Conservation (phyloP, 495 filamentous ascomycete genomes). For the Penicillium pulvis region DNA sequence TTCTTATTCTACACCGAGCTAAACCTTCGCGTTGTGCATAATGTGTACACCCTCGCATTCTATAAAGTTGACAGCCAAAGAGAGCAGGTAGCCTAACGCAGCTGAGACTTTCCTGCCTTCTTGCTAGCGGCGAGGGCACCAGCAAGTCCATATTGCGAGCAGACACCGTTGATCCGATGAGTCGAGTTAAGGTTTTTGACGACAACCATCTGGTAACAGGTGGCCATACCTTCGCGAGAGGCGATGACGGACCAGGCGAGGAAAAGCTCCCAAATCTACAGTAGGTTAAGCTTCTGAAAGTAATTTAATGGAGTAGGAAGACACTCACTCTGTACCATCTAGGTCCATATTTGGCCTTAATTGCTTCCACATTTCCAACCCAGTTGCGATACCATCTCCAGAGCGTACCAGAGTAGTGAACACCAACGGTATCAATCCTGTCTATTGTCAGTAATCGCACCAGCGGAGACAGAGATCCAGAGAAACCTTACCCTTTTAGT, state of each 20-base stretch:
- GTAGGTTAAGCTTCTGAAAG: constrained; percentile 3
- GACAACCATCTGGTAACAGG: constrained; percentile 35
- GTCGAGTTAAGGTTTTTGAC: constrained; percentile 37
- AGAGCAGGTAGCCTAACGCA: too few relatives aligned
- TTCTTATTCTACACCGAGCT: too few relatives aligned
- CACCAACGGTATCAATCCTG: constrained; percentile 54
- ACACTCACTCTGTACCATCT: constrained; percentile 54
- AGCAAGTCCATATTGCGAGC: constrained; percentile 27
- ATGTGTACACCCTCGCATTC: too few relatives aligned
- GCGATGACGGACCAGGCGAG: constrained; percentile 35
- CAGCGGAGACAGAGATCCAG: too few relatives aligned
- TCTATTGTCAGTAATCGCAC: background rate
- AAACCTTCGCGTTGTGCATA: too few relatives aligned
- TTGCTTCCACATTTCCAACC: constrained; percentile 52
- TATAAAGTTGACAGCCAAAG: too few relatives aligned
- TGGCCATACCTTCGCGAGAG: constrained; percentile 32
- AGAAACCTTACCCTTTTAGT: constrained; percentile 38
- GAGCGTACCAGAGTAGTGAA: constrained; percentile 57
- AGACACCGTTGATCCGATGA: constrained; percentile 29
- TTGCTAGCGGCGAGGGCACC: constrained; percentile 27
- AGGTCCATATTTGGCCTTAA: constrained; percentile 53
- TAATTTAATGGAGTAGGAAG: background rate
- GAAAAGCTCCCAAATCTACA: constrained; percentile 37
- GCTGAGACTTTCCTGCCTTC: constrained; percentile 22
- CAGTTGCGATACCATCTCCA: constrained; percentile 62